Base-by-base conservation (phyloP, 768 basidiomycete genomes). In the Pleurotus tuoliensis region DNA sequence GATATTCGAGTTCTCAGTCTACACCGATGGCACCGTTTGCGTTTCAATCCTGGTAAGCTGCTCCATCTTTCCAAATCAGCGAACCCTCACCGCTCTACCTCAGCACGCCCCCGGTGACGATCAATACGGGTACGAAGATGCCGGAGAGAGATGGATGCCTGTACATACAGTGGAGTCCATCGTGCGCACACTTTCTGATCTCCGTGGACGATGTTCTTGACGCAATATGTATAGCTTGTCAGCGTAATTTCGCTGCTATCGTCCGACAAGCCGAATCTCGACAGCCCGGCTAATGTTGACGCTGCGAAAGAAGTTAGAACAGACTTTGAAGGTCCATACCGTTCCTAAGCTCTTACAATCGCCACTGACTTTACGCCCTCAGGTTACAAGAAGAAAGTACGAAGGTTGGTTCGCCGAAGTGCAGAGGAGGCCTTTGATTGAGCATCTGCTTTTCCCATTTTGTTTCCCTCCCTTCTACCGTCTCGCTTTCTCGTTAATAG, bases 91-190 rank as follows among this genome's bases (percentile, higher is more conserved):
- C 39, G 40, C 55, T 40, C 20, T 44, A 52, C 30, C 4, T 1
- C 62, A 97, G 93, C 96, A 98, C 66, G 85, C 91, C 37, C 96
- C 96, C 0, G 96, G 94, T 30, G 92, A 95, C 39, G 96, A 99
- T 71, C 91, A 98, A 69, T 98, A 90, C 63, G 90, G 96, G 9
- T 98, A 96, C 65, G 97, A 99, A 70, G 92, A 95, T 64, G 94
- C 97, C 1, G 89, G 92, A 44, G 97, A 99, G 75, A 76, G 97
- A 59, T 99, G 97, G 97, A 76, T 95, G 78, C 97, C 97, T 3
- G 94, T 99, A 46, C 97, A 99, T 69, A 90, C 91, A 1, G 89
- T 98, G 34, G 94, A 98, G 76, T 93, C 94, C 4, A 98, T 99
- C 61, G 96, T 98, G 62, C 68, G 79, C 67, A 16, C 15, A 1